phyloP scores from a whole-genome alignment of 441 rosid genomes.

The Manihot esculenta region DNA sequence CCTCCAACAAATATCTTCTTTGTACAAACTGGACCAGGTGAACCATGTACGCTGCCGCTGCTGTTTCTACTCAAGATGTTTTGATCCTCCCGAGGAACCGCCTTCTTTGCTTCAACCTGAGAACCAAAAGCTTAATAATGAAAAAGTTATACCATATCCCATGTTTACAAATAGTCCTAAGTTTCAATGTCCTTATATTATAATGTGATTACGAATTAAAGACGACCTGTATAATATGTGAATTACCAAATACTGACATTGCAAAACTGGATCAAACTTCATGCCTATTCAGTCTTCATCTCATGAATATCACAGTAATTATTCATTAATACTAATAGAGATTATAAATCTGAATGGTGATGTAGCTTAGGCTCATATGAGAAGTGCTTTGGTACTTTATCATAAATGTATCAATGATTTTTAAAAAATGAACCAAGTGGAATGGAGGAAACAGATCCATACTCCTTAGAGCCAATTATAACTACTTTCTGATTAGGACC shows the following conservation, averaged over 20 bases:
- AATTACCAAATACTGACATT: background rate
- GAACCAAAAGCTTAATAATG: slow-evolving; percentile 10
- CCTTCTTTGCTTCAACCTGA: slow-evolving; percentile 97
- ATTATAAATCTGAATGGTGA: background rate
- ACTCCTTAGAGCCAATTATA: too few species aligned
- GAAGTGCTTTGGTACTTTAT: background rate
- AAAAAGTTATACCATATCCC: slow-evolving; percentile 28
- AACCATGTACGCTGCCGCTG: slow-evolving; percentile 65
- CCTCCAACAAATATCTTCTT: slow-evolving; percentile 98
- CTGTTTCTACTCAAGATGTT: slow-evolving; percentile 57
- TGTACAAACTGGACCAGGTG: slow-evolving; percentile 83
- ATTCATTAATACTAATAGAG: background rate
- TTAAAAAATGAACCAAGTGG: too few species aligned
- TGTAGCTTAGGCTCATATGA: background rate
- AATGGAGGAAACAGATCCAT: too few species aligned
- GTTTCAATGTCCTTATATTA: background rate
- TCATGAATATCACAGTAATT: background rate
- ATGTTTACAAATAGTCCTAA: background rate
- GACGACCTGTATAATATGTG: slow-evolving; percentile 1
- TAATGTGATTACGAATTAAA: slow-evolving; percentile 9
- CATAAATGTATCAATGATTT: too few species aligned
- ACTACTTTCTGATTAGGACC: too few species aligned
- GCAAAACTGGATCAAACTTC: background rate
- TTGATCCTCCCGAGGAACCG: slow-evolving; percentile 96
- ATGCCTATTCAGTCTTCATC: slow-evolving; percentile 1